A percentile compares a stretch with the other conserved stretches of the same genome.
phyloP scores from a whole-genome alignment of 768 basidiomycete genomes.

The Termitomyces titanicus region DNA sequence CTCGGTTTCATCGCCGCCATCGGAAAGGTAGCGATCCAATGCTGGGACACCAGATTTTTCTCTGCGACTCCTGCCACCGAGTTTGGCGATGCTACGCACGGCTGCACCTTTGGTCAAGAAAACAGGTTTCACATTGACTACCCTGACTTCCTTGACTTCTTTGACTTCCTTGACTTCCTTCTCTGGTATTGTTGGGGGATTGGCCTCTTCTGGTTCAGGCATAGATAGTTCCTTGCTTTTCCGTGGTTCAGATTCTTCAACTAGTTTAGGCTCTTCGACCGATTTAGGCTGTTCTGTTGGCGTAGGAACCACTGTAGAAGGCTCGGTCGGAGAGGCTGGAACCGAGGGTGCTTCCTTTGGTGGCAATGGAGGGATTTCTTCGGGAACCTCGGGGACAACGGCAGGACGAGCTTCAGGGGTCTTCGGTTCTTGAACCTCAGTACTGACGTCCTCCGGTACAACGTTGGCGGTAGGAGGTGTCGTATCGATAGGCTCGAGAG shows the following conservation, averaged over 20 bases:
- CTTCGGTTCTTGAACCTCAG: slow-evolving; percentile 55
- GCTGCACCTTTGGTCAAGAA: slow-evolving; percentile 19
- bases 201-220: slow-evolving; percentile 18
- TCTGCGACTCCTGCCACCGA: slow-evolving; percentile 41
- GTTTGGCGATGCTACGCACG: slow-evolving; percentile 19
- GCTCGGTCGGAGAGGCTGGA: slow-evolving; percentile 4
- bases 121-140: slow-evolving; percentile 22
- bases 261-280: slow-evolving; percentile 17
- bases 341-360: slow-evolving; percentile 12
- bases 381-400: slow-evolving; percentile 23
- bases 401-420: slow-evolving; percentile 67
- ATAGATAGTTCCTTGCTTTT: slow-evolving; percentile 27
- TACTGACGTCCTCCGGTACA: slow-evolving; percentile 20
- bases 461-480: slow-evolving; percentile 13
- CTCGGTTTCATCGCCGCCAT: slow-evolving; percentile 46
- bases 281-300: background rate
- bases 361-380: slow-evolving; percentile 19
- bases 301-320: slow-evolving; percentile 1
- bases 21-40: slow-evolving; percentile 68
- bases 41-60: slow-evolving; percentile 85
- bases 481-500: slow-evolving; percentile 15
- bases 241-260: slow-evolving; percentile 10
- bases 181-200: slow-evolving; percentile 25
- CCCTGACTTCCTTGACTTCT: slow-evolving; percentile 17
- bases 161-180: slow-evolving; percentile 23